These are phyloP conservation scores for Tylopilus sp. DNA, from an alignment of 768 basidiomycete genomes.

Conservation along the genomic window DNA sequence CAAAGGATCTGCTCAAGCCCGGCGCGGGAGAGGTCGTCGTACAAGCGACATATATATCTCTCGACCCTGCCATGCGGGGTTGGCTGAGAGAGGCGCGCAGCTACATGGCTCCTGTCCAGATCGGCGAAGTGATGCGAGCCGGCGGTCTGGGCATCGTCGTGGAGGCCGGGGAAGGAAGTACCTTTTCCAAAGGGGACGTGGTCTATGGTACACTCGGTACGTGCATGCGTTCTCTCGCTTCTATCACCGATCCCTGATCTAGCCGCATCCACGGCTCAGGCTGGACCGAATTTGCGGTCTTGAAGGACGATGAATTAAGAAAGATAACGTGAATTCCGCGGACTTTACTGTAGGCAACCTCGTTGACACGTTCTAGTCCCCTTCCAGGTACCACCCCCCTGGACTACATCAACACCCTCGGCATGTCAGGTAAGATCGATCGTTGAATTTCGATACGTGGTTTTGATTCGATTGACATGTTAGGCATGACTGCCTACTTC, in stretches of 20 bases:
- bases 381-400: slow-evolving; percentile 59
- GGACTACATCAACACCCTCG: slow-evolving; percentile 84
- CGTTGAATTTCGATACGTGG: neutral
- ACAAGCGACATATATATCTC: slow-evolving; percentile 70
- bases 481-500: slow-evolving; percentile 88
- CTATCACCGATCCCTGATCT: neutral
- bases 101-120: slow-evolving; percentile 68
- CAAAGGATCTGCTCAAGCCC: slow-evolving; percentile 51
- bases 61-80: slow-evolving; percentile 89
- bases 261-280: slow-evolving; percentile 38
- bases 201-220: slow-evolving; percentile 63
- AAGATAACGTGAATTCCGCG: slow-evolving; percentile 51
- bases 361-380: slow-evolving; percentile 35
- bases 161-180: slow-evolving; percentile 50
- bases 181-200: slow-evolving; percentile 61
- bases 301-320: slow-evolving; percentile 48
- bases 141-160: slow-evolving; percentile 64
- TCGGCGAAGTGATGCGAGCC: slow-evolving; percentile 80
- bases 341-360: neutral
- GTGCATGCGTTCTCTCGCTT: slow-evolving; percentile 14
- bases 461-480: neutral
- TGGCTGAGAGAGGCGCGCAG: slow-evolving; percentile 73
- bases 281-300: slow-evolving; percentile 73
- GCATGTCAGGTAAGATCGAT: slow-evolving; percentile 55
- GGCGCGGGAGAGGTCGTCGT: slow-evolving; percentile 59